Base-by-base conservation (phyloP, 768 basidiomycete species). In the Dictyophora rubrovolvata region DNA sequence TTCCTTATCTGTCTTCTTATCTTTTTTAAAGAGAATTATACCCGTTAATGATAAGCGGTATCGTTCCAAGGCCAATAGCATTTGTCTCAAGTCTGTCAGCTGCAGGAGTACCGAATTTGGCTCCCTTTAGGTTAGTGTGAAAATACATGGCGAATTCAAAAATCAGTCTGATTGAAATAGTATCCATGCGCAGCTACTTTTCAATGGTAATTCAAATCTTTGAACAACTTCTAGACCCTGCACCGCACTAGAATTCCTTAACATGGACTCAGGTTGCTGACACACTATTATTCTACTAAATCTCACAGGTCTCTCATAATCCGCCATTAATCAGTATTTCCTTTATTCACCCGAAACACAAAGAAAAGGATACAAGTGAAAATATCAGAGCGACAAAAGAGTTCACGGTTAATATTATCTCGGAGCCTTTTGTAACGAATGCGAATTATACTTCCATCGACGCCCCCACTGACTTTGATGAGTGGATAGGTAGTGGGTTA, bases 381-480 rank as follows among this genome's bases (percentile, higher is more conserved):
- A 89, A 89, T 62, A 85, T 88, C 62, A 69, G 79, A 53, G 71
- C 73, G 0, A 85, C 80, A 16, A 83, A 81, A 61, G 76, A 86
- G 65, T 91, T 90, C 69, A 83, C 82, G 8, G 79, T 85, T 53
- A 86, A 81, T 64, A 81, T 86, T 55, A 81, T 92, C 63, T 86
- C 83, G 57, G 85, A 89, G 68, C 70, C 80, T 0, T 74, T 73
- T 61, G 54, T 74, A 52, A 50, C 55, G 10, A 48, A 60, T 23
- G 51, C 46, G 28, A 57, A 52, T 68, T 33, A 20, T 48, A 10
- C 49, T 49, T n/a, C 61, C 28, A 52, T 60, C 63, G 64, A 67
- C 53, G 75, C 71, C 18, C 71, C 74, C 11, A 69, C 67, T 35
- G 66, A 64, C 53, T 69, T 70, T 16, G 74, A 76, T 57, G 73